phyloP scores from a whole-genome alignment of 1,284 basidiomycete species.

The Tilletia caries region DNA sequence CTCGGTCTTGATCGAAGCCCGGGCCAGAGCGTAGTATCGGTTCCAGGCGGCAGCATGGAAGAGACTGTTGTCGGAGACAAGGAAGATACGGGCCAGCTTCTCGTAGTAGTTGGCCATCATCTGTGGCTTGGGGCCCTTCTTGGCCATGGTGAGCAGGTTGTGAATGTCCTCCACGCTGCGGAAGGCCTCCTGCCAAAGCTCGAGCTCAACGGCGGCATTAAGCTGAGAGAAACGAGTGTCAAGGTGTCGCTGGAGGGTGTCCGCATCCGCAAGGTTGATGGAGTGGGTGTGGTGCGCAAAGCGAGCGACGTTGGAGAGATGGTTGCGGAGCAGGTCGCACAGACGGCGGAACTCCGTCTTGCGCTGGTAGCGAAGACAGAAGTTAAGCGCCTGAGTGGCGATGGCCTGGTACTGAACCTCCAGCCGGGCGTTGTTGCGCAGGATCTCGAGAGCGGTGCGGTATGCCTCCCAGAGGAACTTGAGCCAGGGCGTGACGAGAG shows the following conservation, averaged over 20 bases:
- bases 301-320: constrained; percentile 90
- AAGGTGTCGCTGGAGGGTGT: constrained; percentile 92
- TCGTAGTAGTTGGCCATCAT: constrained; percentile 99
- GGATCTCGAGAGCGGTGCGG: constrained; percentile 88
- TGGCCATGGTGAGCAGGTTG: constrained; percentile 82
- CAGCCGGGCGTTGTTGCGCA: constrained; percentile 92
- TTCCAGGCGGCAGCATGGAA: constrained; percentile 98
- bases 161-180: constrained; percentile 97
- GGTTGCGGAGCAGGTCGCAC: constrained; percentile 92
- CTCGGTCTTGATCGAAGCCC: constrained; percentile 56
- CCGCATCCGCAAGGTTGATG: constrained; percentile 96
- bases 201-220: constrained; percentile 95
- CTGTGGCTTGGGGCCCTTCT: constrained; percentile 81
- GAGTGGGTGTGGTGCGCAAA: constrained; percentile 91
- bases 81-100: constrained; percentile 92
- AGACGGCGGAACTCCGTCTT: constrained; percentile 97
- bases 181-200: constrained; percentile 99
- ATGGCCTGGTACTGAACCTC: constrained; percentile 97
- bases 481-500: constrained; percentile 93
- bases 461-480: constrained; percentile 99
- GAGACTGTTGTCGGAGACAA: constrained; percentile 76
- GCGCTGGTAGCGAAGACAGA: constrained; percentile 88
- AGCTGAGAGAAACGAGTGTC: constrained; percentile 98
- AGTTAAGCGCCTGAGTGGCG: constrained; percentile 93
- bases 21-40: constrained; percentile 62